Evolutionary conservation across 768 basidiomycete genomes (phyloP).

Genomic region (Hortiboletus campestris): DNA sequence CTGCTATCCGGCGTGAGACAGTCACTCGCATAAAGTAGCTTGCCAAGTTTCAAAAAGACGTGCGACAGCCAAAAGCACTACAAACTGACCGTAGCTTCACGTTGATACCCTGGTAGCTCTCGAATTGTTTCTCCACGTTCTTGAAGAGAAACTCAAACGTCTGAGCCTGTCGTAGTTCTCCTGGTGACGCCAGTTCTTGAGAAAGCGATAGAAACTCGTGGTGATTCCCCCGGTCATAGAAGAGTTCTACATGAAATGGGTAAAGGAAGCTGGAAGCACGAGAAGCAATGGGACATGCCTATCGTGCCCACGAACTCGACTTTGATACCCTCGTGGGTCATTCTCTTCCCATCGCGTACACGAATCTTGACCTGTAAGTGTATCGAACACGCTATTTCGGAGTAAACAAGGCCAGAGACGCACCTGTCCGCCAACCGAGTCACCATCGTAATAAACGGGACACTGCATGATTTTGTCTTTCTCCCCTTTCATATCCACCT

Average conservation of each 20-base stretch:
- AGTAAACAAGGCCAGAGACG: conserved; percentile 14
- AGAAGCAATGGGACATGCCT: conserved; percentile 49
- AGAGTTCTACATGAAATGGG: conserved; percentile 52
- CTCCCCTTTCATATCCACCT: conserved; percentile 85
- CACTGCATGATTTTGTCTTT: conserved; percentile 83
- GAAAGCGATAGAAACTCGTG: conserved; percentile 96
- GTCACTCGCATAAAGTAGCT: conserved; percentile 94
- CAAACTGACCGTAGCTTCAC: conserved; percentile 84
- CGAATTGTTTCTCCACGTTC: conserved; percentile 99
- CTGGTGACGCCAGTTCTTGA: conserved; percentile 93
- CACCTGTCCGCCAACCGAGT: conserved; percentile 87
- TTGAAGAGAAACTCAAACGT: conserved; percentile 97
- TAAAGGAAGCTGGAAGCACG: not conserved
- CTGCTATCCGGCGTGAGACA: conserved; percentile 88
- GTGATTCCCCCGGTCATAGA: conserved; percentile 97
- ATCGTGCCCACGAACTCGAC: conserved; percentile 97
- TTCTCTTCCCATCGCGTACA: conserved; percentile 91
- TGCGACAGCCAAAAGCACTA: not conserved
- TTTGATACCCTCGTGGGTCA: conserved; percentile 94
- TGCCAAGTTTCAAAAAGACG: conserved; percentile 8
- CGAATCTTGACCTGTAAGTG: conserved; percentile 70
- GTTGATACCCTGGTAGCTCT: conserved; percentile 97
- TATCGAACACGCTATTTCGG: not conserved
- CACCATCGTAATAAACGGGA: conserved; percentile 96
- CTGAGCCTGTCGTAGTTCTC: conserved; percentile 95